Conservation (phyloP, 352 stramenopile species). For the Globisporangium radiosum region DNA sequence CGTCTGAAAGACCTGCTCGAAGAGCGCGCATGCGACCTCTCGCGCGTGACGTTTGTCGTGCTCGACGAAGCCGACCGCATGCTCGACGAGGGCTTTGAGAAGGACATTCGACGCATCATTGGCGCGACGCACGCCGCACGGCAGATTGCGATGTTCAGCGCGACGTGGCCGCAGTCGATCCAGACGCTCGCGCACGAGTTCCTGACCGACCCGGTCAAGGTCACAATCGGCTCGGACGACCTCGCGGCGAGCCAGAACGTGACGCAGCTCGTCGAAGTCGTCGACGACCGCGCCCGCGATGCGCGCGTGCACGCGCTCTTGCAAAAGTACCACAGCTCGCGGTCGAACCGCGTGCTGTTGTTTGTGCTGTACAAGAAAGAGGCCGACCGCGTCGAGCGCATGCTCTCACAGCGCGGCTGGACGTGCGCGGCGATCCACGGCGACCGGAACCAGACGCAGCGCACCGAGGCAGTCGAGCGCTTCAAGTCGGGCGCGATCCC, state of each 20-base stretch:
- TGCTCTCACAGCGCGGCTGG: conserved; percentile 90
- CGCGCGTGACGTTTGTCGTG: conserved; percentile 91
- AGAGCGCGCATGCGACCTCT: conserved; percentile 78
- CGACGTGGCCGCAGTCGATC: conserved; percentile 96
- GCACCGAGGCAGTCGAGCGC: conserved; percentile 87
- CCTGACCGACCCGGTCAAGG: conserved; percentile 90
- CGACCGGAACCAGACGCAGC: conserved; percentile 91
- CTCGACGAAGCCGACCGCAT: conserved; percentile 96
- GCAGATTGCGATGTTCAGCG: conserved; percentile 97
- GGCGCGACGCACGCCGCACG: conserved; percentile 68
- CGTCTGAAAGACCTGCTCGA: conserved; percentile 90
- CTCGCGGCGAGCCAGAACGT: conserved; percentile 95
- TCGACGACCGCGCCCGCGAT: conserved; percentile 90
- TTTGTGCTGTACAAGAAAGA: conserved; percentile 99
- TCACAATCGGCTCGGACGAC: conserved; percentile 93
- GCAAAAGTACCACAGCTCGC: conserved; percentile 87
- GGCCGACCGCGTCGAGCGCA: conserved; percentile 91
- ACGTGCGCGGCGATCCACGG: conserved; percentile 94
- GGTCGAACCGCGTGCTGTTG: conserved; percentile 92
- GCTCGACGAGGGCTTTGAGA: conserved; percentile 92
- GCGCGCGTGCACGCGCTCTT: conserved; percentile 87
- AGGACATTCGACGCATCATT: conserved; percentile 90
- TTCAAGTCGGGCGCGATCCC: conserved; percentile 94
- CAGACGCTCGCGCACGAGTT: conserved; percentile 95
- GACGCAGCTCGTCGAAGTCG: conserved; percentile 92